Evolutionary conservation across 345 rosid species (phyloP).

Genomic region (Pistacia vera): DNA sequence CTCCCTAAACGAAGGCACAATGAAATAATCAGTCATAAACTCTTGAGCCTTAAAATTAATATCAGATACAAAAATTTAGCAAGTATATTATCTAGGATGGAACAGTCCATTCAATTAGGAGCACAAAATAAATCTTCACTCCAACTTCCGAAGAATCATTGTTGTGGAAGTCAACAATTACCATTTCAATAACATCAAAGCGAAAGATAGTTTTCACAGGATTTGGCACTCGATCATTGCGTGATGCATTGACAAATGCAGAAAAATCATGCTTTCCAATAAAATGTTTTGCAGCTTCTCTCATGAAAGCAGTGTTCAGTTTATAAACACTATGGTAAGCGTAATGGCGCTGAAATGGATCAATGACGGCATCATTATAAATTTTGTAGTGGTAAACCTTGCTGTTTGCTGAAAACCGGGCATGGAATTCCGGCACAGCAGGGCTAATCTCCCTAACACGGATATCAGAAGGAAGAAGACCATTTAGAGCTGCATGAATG

Average conservation of each 20-base stretch:
- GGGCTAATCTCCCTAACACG: constrained; percentile 84
- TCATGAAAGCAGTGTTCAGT: constrained; percentile 60
- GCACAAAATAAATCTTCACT: constrained; percentile 6
- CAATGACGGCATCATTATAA: constrained; percentile 73
- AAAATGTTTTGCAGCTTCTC: constrained; percentile 69
- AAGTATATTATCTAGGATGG: background rate
- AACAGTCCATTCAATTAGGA: background rate
- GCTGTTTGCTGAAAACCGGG: constrained; percentile 74
- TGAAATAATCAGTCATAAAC: background rate
- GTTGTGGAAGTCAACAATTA: constrained; percentile 26
- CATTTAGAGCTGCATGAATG: constrained; percentile 76
- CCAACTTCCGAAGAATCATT: constrained; percentile 9
- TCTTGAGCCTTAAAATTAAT: background rate
- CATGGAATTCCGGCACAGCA: constrained; percentile 77
- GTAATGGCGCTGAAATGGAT: constrained; percentile 71
- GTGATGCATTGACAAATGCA: constrained; percentile 84
- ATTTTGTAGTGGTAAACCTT: constrained; percentile 84
- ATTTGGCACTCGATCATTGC: constrained; percentile 61
- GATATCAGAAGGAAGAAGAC: constrained; percentile 83
- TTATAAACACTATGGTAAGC: constrained; percentile 66
- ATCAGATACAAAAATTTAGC: background rate
- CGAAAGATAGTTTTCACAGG: constrained; percentile 74
- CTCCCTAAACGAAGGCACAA: constrained; percentile 48
- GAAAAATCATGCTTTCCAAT: constrained; percentile 80
- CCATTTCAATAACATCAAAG: constrained; percentile 71